Conservation (phyloP, 2,329 filamentous ascomycete genomes). For the Xylariaceae sp. region DNA sequence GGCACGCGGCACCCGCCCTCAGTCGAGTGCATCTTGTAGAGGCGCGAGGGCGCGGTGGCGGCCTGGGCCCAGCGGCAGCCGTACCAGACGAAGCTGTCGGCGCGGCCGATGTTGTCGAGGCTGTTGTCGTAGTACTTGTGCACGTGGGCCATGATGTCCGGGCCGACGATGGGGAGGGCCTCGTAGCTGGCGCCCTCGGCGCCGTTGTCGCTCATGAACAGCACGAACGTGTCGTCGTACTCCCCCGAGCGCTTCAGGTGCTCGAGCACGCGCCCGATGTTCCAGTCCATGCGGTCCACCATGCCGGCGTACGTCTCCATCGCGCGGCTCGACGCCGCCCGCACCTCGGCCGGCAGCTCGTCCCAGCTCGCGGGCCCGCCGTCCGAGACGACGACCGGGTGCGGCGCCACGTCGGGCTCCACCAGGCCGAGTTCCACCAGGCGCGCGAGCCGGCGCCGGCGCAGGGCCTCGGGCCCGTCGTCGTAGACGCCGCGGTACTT, state of each 20-base stretch:
- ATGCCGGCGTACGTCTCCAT: conserved; percentile 48
- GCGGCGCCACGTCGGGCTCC: conserved; percentile 12
- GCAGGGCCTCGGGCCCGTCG: conserved; percentile 49
- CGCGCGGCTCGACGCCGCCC: conserved; percentile 16
- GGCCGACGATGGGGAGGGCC: conserved; percentile 13
- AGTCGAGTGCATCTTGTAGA: conserved; percentile 29
- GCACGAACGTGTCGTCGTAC: conserved; percentile 44
- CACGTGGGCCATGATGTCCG: conserved; percentile 14
- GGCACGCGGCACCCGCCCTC: conserved; percentile 46
- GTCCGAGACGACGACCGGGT: conserved; percentile 12
- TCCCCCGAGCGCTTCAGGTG: conserved; percentile 42
- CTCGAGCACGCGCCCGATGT: conserved; percentile 44
- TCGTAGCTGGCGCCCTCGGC: conserved; percentile 19
- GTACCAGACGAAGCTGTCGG: conserved; percentile 45
- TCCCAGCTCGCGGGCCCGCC: conserved; percentile 12
- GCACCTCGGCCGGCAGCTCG: conserved; percentile 13
- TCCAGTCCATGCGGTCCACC: conserved; percentile 47
- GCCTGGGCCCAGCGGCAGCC: conserved; percentile 41
- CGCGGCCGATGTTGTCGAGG: conserved; percentile 46
- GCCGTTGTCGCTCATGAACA: conserved; percentile 46
- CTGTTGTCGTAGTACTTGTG: conserved; percentile 10
- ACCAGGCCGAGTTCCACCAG: conserved; percentile 30
- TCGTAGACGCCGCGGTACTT: conserved; percentile 54
- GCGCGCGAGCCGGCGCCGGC: conserved; percentile 31
- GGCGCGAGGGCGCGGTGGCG: conserved; percentile 7